These are phyloP conservation scores for Calonectria pseudoturangicola DNA, from an alignment of 2,329 filamentous ascomycete genomes.

Conservation along the genomic window DNA sequence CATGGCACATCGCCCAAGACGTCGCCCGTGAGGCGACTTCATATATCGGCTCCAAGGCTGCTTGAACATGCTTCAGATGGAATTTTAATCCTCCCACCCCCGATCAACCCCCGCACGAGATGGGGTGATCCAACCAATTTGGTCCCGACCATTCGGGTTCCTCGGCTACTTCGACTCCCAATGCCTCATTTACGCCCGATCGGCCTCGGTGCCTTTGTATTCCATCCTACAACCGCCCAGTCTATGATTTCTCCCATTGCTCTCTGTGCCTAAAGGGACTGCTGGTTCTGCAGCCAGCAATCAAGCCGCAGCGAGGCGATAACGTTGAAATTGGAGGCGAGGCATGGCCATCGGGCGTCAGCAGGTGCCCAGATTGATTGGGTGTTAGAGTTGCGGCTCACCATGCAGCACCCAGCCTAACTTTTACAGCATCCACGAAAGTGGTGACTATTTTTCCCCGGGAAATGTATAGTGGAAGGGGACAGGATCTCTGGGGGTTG, in stretches of 20 bases:
- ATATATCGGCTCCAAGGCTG: constrained; percentile 19
- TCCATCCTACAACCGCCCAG: neutral
- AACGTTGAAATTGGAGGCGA: neutral
- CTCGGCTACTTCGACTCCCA: constrained; percentile 31
- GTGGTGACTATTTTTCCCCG: constrained; percentile 1
- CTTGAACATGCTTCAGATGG: constrained; percentile 28
- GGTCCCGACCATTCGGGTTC: constrained; percentile 29
- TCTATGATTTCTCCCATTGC: neutral
- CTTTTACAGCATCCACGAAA: constrained; percentile 11
- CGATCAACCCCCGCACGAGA: constrained; percentile 26
- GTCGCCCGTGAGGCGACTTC: constrained; percentile 35
- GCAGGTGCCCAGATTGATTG: neutral
- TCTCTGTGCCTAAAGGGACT: neutral
- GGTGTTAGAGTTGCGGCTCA: neutral
- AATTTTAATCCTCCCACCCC: constrained; percentile 9
- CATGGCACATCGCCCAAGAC: constrained; percentile 42
- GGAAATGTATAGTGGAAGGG: constrained; percentile 19
- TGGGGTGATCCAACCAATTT: constrained; percentile 33
- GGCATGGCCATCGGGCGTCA: constrained; percentile 8
- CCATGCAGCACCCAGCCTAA: constrained; percentile 11
- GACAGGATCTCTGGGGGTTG: constrained; percentile 11
- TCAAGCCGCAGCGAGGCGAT: constrained; percentile 14
- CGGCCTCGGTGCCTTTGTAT: constrained; percentile 11
- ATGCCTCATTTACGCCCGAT: constrained; percentile 24
- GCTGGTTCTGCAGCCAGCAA: neutral